phyloP scores from a whole-genome alignment of 1,284 basidiomycete species.

The Trichosporon ovoides region DNA sequence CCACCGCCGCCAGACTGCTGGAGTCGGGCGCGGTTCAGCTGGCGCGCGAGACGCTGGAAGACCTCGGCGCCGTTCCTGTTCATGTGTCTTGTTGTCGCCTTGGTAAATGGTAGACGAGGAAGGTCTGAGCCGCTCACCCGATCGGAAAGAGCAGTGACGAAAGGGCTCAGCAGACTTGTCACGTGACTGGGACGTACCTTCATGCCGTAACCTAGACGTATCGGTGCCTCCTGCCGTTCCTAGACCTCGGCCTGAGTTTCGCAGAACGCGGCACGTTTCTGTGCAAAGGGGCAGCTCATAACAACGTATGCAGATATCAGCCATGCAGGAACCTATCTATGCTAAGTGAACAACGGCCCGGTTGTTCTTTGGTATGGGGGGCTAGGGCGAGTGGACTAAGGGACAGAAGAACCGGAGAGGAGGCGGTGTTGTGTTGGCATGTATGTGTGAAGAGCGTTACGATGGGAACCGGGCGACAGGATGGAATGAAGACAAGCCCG shows the following conservation, averaged over 20 bases:
- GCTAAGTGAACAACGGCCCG: constrained; percentile 13
- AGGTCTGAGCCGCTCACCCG: no score
- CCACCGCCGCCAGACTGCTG: constrained; percentile 36
- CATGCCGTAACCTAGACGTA: no score
- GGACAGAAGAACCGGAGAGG: no score
- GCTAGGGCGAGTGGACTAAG: no score
- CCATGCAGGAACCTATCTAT: constrained; percentile 16
- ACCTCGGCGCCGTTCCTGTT: constrained; percentile 44
- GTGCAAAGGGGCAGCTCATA: neutral
- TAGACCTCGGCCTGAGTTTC: no score
- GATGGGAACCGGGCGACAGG: no score
- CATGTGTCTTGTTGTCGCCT: constrained; percentile 22
- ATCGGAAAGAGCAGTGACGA: no score
- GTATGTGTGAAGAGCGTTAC: no score
- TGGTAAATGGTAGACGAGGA: no score
- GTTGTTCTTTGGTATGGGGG: neutral
- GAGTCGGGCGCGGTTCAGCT: constrained; percentile 42
- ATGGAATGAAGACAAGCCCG: no score
- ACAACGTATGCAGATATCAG: constrained; percentile 6
- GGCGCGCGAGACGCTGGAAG: constrained; percentile 43
- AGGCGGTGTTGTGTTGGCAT: neutral
- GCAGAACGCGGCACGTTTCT: no score
- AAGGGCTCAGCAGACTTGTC: neutral
- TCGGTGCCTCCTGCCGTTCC: no score
- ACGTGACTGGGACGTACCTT: neutral